A percentile compares a stretch with the other conserved stretches of the same genome.
Evolutionary conservation across 257 asterid genomes (phyloP).

Genomic region (Ilex asprella): DNA sequence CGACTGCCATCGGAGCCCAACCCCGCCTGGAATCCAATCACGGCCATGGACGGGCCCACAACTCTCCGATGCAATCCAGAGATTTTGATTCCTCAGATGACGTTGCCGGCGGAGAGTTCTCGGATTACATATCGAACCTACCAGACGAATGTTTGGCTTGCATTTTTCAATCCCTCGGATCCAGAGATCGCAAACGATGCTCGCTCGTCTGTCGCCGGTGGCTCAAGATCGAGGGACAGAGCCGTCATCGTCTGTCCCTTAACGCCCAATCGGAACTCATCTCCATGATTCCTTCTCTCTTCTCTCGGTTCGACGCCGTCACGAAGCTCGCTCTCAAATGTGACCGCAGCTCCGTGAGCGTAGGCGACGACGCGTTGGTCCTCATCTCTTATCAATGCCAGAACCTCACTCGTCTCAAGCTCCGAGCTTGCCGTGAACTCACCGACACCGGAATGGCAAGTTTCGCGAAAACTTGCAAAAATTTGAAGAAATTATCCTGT

Average conservation of each 20-base stretch:
- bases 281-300: conserved; percentile 8
- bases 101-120: conserved; percentile 5
- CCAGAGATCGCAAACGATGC: conserved; percentile 67
- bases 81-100: conserved; percentile 19
- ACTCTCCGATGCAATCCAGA: conserved; percentile 5
- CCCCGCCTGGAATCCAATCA: conserved; percentile 3
- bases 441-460: conserved; percentile 69
- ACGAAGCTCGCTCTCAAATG: conserved; percentile 84
- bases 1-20: conserved; percentile 32
- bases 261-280: conserved; percentile 56
- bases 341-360: conserved; percentile 85
- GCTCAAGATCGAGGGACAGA: conserved; percentile 77
- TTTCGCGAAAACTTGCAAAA: conserved; percentile 49
- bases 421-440: conserved; percentile 75
- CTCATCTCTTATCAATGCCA: conserved; percentile 51
- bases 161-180: conserved; percentile 55
- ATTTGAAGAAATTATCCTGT: conserved; percentile 69
- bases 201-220: conserved; percentile 82
- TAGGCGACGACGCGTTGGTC: conserved; percentile 53
- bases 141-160: conserved; percentile 83
- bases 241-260: conserved; percentile 80
- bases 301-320: conserved; percentile 67
- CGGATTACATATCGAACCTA: conserved; percentile 36
- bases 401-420: conserved; percentile 72
- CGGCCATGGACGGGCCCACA: conserved; percentile 16